Base-by-base conservation (phyloP, 306 rosid species). In the Cicer cuneatum region DNA sequence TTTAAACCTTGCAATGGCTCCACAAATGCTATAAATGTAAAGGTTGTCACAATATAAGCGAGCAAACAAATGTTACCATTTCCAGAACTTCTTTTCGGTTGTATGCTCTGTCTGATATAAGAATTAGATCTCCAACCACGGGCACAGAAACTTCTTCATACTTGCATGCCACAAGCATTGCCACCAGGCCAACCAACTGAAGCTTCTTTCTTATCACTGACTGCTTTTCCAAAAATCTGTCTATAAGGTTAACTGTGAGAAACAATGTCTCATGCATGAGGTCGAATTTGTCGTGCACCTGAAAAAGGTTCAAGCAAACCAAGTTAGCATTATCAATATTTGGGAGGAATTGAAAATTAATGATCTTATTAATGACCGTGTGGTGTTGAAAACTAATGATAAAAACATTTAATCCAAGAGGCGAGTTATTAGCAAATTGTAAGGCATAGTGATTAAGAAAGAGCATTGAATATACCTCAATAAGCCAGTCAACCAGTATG, bases 121-220 rank as follows among this genome's bases (percentile, higher is more conserved):
- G 92, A 67, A 95, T 89, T 41, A 95, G 77, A 87, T 95, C 99
- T 8, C 90, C 90, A 0, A 95, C 96, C 19, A 92, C 82, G 38
- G 99, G 99, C 15, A 90, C 97, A 5, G 98, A 90, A 77, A 92
- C 99, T 65, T 95, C 99, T 77, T 95, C 99, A 59, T 95, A 95
- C 61, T 95, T 95, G 89, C 99, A 95, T 15, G 99, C 99, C 79
- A 95, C 81, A 49, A 95, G 99, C 99, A 95, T 89, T 39, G 98
- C 96, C 75, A 95, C 99, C 82, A 95, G 72, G 7, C 99, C 99
- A 71, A 95, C 98, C 85, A 95, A 74, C 78, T 95, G 99, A 81
- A 95, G 99, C 75, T 95, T 92, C 90, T 87, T 95, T 80, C 99
- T 90, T 18, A 89, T 82, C 5, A 92, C 87, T 18, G 83, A 65